phyloP scores from a whole-genome alignment of 2,329 filamentous ascomycete genomes.

The Aspergillus sergii region DNA sequence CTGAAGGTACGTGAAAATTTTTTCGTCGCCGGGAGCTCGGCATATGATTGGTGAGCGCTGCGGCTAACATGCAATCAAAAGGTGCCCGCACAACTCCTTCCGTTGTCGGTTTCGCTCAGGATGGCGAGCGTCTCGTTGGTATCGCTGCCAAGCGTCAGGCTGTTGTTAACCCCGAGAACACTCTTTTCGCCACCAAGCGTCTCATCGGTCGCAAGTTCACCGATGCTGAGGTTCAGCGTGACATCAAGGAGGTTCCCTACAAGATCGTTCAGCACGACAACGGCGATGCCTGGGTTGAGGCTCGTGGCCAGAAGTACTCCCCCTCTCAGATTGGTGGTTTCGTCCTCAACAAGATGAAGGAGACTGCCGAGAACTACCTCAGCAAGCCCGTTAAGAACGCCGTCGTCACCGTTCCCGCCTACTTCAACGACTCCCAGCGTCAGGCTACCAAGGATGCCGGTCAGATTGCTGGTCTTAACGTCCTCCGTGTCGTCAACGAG shows the following conservation, averaged over 20 bases:
- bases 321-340: slow-evolving; percentile 98
- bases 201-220: slow-evolving; percentile 97
- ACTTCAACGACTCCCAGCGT: slow-evolving; percentile 98
- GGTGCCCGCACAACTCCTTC: slow-evolving; percentile 90
- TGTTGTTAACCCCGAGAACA: slow-evolving; percentile 98
- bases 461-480: slow-evolving; percentile 93
- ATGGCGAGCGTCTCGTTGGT: slow-evolving; percentile 94
- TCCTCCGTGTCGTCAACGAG: slow-evolving; percentile 97
- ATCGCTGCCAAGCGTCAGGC: slow-evolving; percentile 97
- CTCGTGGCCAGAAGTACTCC: slow-evolving; percentile 92
- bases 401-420: slow-evolving; percentile 93
- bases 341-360: slow-evolving; percentile 98
- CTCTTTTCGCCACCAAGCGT: slow-evolving; percentile 97
- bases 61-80: slow-evolving; percentile 38
- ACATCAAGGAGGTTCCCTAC: slow-evolving; percentile 97
- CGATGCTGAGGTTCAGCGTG: slow-evolving; percentile 90
- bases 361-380: slow-evolving; percentile 92
- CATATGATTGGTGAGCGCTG: not conserved
- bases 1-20: slow-evolving; percentile 69
- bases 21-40: slow-evolving; percentile 13
- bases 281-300: slow-evolving; percentile 93
- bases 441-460: slow-evolving; percentile 98
- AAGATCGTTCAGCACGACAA: slow-evolving; percentile 98
- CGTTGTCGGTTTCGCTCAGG: slow-evolving; percentile 92
- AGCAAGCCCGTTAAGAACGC: slow-evolving; percentile 91